A percentile compares a stretch with the other conserved stretches of the same genome.
Conservation (phyloP, 1,139 yeast species). For the Blastobotrys raffinosifermentans region DNA sequence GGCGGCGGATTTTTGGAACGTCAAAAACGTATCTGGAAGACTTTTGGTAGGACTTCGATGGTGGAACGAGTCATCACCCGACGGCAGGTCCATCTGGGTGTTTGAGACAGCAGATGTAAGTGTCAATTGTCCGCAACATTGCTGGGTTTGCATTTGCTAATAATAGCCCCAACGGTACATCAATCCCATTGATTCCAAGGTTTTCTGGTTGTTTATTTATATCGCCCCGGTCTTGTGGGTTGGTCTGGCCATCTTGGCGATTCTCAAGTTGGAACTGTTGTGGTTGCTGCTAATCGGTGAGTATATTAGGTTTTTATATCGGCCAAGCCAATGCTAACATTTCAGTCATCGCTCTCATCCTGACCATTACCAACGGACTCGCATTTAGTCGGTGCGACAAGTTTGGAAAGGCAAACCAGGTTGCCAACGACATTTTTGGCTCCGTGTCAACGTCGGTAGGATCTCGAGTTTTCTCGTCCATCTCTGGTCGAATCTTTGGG, state of each 20-base stretch:
- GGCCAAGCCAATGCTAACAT: slow-evolving; percentile 3
- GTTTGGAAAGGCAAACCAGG: slow-evolving; percentile 71
- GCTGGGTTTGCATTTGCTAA: background rate
- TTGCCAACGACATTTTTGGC: slow-evolving; percentile 43
- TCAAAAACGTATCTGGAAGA: slow-evolving; percentile 86
- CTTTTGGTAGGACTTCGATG: slow-evolving; percentile 86
- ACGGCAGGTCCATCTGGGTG: slow-evolving; percentile 78
- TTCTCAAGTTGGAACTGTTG: slow-evolving; percentile 70
- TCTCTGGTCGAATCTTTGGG: slow-evolving; percentile 16
- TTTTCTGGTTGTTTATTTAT: slow-evolving; percentile 80
- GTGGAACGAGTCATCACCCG: slow-evolving; percentile 62
- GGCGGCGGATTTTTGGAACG: slow-evolving; percentile 91
- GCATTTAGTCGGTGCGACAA: slow-evolving; percentile 91
- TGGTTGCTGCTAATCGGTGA: slow-evolving; percentile 44
- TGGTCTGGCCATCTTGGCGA: slow-evolving; percentile 65
- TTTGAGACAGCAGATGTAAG: slow-evolving; percentile 70
- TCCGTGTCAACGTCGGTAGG: slow-evolving; percentile 27
- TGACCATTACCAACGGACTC: slow-evolving; percentile 75
- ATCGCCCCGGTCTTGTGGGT: slow-evolving; percentile 72
- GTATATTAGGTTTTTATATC: background rate
- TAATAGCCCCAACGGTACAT: slow-evolving; percentile 60
- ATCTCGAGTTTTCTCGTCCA: slow-evolving; percentile 14
- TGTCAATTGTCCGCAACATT: slow-evolving; percentile 5
- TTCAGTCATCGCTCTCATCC: slow-evolving; percentile 53
- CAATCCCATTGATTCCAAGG: slow-evolving; percentile 84